phyloP scores from a whole-genome alignment of 768 basidiomycete species.

The Boletellus ananiceps region DNA sequence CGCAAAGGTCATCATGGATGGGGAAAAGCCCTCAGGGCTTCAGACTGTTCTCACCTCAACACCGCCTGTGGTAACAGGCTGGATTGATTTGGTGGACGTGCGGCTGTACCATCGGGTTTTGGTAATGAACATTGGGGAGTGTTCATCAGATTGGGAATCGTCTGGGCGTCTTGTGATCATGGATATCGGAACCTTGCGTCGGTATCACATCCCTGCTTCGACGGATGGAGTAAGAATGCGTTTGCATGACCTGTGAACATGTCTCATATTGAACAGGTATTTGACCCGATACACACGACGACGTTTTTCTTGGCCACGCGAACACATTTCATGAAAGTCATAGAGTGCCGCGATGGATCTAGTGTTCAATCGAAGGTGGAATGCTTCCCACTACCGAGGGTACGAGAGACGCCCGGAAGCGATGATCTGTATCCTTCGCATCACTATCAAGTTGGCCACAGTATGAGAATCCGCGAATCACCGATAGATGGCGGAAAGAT shows the following conservation, averaged over 20 bases:
- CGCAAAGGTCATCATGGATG: slow-evolving; percentile 1
- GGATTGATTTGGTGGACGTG: slow-evolving; percentile 1
- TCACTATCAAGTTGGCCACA: neutral
- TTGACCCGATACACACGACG: neutral
- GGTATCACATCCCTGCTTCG: neutral
- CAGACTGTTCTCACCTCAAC: neutral
- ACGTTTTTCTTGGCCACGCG: slow-evolving; percentile 5
- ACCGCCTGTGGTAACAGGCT: neutral
- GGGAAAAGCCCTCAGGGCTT: neutral
- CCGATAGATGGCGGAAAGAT: neutral
- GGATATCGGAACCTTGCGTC: slow-evolving; percentile 5
- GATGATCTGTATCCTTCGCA: slow-evolving; percentile 2
- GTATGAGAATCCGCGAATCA: slow-evolving; percentile 1
- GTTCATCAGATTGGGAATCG: slow-evolving; percentile 1
- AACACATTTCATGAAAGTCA: slow-evolving; percentile 6
- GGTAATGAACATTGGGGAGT: slow-evolving; percentile 6
- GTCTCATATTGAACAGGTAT: neutral
- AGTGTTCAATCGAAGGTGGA: slow-evolving; percentile 2
- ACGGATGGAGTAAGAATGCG: neutral
- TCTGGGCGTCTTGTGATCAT: slow-evolving; percentile 1
- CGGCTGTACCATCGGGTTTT: slow-evolving; percentile 8
- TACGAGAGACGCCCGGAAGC: neutral
- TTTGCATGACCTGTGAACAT: neutral
- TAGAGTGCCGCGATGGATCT: neutral
- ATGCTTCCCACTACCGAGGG: slow-evolving; percentile 5